Evolutionary conservation across 495 filamentous ascomycete species (phyloP).

Genomic region (Aspergillus sclerotiicarbonarius): DNA sequence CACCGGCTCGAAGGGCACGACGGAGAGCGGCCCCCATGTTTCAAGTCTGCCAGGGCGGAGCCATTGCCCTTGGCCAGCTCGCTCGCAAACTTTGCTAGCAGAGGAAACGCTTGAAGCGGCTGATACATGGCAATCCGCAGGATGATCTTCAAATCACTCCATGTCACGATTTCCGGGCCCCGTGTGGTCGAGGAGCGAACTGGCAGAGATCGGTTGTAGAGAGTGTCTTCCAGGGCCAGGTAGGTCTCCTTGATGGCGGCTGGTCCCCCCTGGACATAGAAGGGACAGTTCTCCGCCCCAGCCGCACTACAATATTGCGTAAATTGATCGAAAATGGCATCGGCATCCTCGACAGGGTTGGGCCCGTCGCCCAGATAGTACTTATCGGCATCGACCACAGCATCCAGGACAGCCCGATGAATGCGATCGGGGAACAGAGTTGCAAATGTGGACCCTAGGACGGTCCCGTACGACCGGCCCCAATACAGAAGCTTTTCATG

Average conservation of each 20-base stretch:
- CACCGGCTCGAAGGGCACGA: slow-evolving; percentile 42
- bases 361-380: slow-evolving; percentile 41
- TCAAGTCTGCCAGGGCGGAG: slow-evolving; percentile 47
- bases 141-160: slow-evolving; percentile 39
- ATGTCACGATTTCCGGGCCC: slow-evolving; percentile 42
- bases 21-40: slow-evolving; percentile 30
- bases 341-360: slow-evolving; percentile 47
- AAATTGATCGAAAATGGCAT: slow-evolving; percentile 48
- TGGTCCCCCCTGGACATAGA: slow-evolving; percentile 39
- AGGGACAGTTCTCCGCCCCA: slow-evolving; percentile 37
- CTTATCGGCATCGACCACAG: slow-evolving; percentile 51
- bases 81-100: slow-evolving; percentile 52
- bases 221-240: slow-evolving; percentile 30
- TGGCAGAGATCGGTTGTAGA: slow-evolving; percentile 47
- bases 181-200: slow-evolving; percentile 34
- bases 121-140: slow-evolving; percentile 48
- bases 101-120: slow-evolving; percentile 57
- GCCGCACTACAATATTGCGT: slow-evolving; percentile 47
- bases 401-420: slow-evolving; percentile 50
- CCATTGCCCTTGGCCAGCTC: slow-evolving; percentile 57
- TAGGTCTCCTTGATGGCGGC: slow-evolving; percentile 41
- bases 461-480: slow-evolving; percentile 68
- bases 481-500: slow-evolving; percentile 57
- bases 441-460: slow-evolving; percentile 58
- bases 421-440: slow-evolving; percentile 54